Conservation (phyloP, 441 rosid species). For the Kokia cookei region DNA sequence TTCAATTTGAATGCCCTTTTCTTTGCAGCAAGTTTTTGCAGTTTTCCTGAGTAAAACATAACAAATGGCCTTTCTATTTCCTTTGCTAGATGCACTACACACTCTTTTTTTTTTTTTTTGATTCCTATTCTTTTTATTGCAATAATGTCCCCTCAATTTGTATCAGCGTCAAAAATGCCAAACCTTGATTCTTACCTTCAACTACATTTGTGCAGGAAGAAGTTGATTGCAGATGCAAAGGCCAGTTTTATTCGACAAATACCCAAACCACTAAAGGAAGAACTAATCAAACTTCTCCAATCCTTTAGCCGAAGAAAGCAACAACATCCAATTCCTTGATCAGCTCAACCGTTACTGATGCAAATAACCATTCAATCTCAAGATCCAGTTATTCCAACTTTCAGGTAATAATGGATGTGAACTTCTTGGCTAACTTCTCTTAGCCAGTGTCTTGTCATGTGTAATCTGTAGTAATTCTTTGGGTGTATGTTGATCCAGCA, state of each 20-base stretch:
- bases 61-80: background rate
- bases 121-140: background rate
- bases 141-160: background rate
- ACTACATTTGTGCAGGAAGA: slow-evolving; percentile 43
- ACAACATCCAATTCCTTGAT: slow-evolving; percentile 9
- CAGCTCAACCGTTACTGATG: slow-evolving; percentile 8
- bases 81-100: background rate
- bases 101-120: background rate
- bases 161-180: background rate
- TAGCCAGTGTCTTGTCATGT: slow-evolving; percentile 9
- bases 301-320: slow-evolving; percentile 33
- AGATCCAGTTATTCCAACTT: background rate
- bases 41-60: background rate
- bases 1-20: background rate
- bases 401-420: background rate
- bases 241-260: slow-evolving; percentile 41
- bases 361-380: background rate
- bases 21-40: background rate
- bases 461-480: slow-evolving; percentile 10
- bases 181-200: background rate
- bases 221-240: slow-evolving; percentile 63
- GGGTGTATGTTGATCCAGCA: slow-evolving; percentile 4
- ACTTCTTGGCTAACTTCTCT: background rate
- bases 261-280: slow-evolving; percentile 68
- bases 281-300: slow-evolving; percentile 41